phyloP scores from a whole-genome alignment of 257 asterid species.

The Plantago elongata region DNA sequence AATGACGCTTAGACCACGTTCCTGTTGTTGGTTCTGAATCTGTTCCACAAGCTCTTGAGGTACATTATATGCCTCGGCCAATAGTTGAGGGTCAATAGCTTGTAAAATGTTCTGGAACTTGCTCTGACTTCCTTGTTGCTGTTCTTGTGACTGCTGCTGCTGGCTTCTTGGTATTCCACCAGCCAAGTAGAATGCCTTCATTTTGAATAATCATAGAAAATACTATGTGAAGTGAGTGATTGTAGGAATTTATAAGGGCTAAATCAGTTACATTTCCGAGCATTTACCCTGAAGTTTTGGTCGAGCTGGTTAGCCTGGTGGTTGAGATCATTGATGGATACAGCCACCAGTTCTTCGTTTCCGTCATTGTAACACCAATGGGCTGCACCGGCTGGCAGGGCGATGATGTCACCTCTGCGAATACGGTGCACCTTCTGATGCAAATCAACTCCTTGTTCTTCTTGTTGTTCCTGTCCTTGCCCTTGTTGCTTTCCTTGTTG shows the following conservation, averaged over 20 bases:
- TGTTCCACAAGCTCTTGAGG: slow-evolving; percentile 30
- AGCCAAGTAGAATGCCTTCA: slow-evolving; percentile 55
- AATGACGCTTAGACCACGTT: slow-evolving; percentile 51
- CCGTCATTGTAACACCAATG: slow-evolving; percentile 75
- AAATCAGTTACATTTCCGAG: too few species aligned
- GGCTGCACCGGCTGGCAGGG: slow-evolving; percentile 56
- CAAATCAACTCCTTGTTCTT: slow-evolving; percentile 27
- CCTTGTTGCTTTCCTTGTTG: slow-evolving; percentile 12
- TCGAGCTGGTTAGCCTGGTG: slow-evolving; percentile 70
- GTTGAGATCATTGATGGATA: slow-evolving; percentile 63
- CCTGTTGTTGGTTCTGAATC: slow-evolving; percentile 34
- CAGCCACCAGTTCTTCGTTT: slow-evolving; percentile 43
- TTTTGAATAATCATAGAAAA: background rate
- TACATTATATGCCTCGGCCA: slow-evolving; percentile 59
- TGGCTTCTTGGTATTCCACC: slow-evolving; percentile 40
- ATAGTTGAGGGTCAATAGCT: slow-evolving; percentile 36
- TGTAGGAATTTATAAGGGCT: too few species aligned
- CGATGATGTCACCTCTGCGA: slow-evolving; percentile 54
- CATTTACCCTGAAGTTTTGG: slow-evolving; percentile 49
- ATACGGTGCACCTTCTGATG: slow-evolving; percentile 64
- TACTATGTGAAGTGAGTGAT: too few species aligned
- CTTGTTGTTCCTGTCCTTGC: slow-evolving; percentile 1
- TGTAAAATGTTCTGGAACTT: slow-evolving; percentile 44
- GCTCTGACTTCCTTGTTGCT: slow-evolving; percentile 9
- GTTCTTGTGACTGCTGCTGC: slow-evolving; percentile 16